Percentiles rank a stretch among this genome's conserved stretches.
phyloP scores from a whole-genome alignment of 306 rosid genomes.

The Corylus americana region DNA sequence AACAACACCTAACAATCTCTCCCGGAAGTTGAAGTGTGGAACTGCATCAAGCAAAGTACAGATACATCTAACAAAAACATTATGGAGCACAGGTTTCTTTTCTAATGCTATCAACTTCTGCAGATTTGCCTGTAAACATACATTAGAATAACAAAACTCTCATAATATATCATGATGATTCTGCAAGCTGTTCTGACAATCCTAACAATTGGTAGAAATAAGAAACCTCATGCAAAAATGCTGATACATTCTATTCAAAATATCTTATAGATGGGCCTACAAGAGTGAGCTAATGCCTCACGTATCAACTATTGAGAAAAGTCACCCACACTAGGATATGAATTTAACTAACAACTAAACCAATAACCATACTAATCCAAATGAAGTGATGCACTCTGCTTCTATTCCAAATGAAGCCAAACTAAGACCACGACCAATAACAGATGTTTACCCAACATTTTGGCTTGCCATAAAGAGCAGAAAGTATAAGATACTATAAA shows the following conservation, averaged over 20 bases:
- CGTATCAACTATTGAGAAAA: neutral
- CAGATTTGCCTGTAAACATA: conserved; percentile 64
- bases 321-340: neutral
- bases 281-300: neutral
- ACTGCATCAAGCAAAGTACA: conserved; percentile 82
- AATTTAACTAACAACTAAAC: neutral
- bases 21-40: conserved; percentile 88
- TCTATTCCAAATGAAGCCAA: neutral
- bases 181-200: neutral
- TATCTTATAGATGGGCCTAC: neutral
- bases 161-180: conserved; percentile 11
- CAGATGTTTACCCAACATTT: too few relatives aligned
- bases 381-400: neutral
- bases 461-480: too few relatives aligned
- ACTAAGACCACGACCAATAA: too few relatives aligned
- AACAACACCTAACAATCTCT: conserved; percentile 69
- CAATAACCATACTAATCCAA: neutral
- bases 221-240: neutral
- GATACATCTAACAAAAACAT: conserved; percentile 72
- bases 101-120: conserved; percentile 72
- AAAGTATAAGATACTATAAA: too few relatives aligned
- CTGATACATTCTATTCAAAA: neutral
- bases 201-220: neutral
- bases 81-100: conserved; percentile 61
- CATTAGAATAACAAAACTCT: conserved; percentile 13